A percentile compares a stretch with the other conserved stretches of the same genome.
Evolutionary conservation across 2,329 filamentous ascomycete species (phyloP).

Genomic region (Epichloe elymi): DNA sequence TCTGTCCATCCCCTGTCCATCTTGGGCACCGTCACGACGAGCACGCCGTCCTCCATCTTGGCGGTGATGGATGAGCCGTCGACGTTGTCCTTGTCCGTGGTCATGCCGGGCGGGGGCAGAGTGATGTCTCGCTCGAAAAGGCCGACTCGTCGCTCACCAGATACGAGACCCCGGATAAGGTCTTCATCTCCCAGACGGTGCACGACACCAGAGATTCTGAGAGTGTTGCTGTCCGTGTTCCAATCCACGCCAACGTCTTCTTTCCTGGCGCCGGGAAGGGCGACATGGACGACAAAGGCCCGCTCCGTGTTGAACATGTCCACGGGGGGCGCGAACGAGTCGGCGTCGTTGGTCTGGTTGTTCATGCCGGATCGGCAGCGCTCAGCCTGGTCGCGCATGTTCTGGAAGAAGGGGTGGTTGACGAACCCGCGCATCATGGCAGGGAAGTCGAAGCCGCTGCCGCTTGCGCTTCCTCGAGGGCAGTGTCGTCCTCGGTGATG

Average conservation of each 20-base stretch:
- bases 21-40: slow-evolving; percentile 69
- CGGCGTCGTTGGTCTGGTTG: slow-evolving; percentile 9
- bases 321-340: slow-evolving; percentile 48
- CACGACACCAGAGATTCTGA: slow-evolving; percentile 60
- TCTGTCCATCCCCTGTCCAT: slow-evolving; percentile 53
- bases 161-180: slow-evolving; percentile 48
- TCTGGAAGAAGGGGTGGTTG: slow-evolving; percentile 29
- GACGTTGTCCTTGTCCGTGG: slow-evolving; percentile 40
- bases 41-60: slow-evolving; percentile 65
- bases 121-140: slow-evolving; percentile 59
- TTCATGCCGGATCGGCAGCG: slow-evolving; percentile 4
- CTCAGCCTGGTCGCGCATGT: slow-evolving; percentile 26
- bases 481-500: slow-evolving; percentile 5
- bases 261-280: slow-evolving; percentile 67
- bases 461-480: neutral
- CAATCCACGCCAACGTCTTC: slow-evolving; percentile 67
- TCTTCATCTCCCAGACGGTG: slow-evolving; percentile 60
- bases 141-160: slow-evolving; percentile 58
- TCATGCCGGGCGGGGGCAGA: slow-evolving; percentile 33
- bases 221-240: slow-evolving; percentile 51
- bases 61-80: slow-evolving; percentile 57
- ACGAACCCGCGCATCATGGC: slow-evolving; percentile 27
- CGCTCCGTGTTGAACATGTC: slow-evolving; percentile 61
- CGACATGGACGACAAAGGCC: slow-evolving; percentile 58
- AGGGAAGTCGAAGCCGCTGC: slow-evolving; percentile 20